phyloP scores from a whole-genome alignment of 2,329 filamentous ascomycete species.

The Diaporthe vexans region DNA sequence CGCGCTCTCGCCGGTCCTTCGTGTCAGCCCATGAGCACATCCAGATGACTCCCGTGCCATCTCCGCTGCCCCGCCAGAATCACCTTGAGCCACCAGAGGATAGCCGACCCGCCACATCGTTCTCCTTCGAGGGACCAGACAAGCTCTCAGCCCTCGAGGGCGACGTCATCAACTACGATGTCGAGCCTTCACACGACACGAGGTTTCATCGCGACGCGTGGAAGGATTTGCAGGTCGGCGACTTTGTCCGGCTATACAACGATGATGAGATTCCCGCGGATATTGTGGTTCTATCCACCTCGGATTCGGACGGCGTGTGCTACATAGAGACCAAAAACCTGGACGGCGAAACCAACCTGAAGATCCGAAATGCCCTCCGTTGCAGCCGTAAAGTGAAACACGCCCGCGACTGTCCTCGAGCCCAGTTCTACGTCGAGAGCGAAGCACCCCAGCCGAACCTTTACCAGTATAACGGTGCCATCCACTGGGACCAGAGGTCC shows the following conservation, averaged over 20 bases:
- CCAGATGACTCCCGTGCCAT: constrained; percentile 95
- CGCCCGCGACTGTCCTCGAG: constrained; percentile 90
- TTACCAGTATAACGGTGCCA: constrained; percentile 92
- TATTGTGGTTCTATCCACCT: constrained; percentile 91
- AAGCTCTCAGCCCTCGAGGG: constrained; percentile 62
- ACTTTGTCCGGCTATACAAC: constrained; percentile 96
- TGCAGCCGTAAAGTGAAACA: constrained; percentile 87
- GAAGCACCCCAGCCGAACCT: constrained; percentile 93
- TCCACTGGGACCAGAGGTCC: constrained; percentile 84
- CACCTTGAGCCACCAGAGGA: constrained; percentile 50
- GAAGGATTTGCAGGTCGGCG: constrained; percentile 95
- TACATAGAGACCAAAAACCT: constrained; percentile 99
- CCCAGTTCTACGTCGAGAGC: constrained; percentile 90
- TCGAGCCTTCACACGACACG: constrained; percentile 76
- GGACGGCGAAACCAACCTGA: constrained; percentile 97
- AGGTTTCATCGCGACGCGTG: constrained; percentile 93
- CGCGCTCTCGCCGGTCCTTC: constrained; percentile 65
- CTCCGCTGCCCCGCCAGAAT: constrained; percentile 70
- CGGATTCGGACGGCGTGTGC: constrained; percentile 92
- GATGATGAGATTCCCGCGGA: constrained; percentile 96
- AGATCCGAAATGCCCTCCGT: constrained; percentile 91
- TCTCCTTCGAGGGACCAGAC: constrained; percentile 50
- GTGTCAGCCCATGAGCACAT: constrained; percentile 78
- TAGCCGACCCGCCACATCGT: constrained; percentile 49
- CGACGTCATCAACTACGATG: constrained; percentile 79